A percentile compares a stretch with the other conserved stretches of the same genome.
Conservation (phyloP, 495 filamentous ascomycete genomes). For the Cercophora scortea region DNA sequence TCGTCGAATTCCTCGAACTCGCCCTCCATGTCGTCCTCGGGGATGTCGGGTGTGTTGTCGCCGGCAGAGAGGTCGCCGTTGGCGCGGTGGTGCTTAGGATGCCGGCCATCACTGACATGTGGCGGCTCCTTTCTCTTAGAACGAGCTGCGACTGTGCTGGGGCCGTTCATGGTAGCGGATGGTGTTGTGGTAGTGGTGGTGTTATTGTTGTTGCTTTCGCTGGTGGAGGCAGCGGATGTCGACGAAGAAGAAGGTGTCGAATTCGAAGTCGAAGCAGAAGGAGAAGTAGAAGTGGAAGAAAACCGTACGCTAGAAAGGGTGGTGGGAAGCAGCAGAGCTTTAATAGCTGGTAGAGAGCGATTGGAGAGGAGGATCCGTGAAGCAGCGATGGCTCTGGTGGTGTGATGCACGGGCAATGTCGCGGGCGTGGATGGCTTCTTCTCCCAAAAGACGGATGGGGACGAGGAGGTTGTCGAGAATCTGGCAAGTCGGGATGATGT, state of each 20-base stretch:
- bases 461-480: background rate
- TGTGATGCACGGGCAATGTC: too few species aligned
- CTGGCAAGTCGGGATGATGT: constrained; percentile 1
- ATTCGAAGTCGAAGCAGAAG: background rate
- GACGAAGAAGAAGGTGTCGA: background rate
- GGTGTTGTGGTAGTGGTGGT: background rate
- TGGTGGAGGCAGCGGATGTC: background rate
- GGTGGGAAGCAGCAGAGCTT: background rate
- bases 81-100: constrained; percentile 41
- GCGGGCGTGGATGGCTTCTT: too few species aligned
- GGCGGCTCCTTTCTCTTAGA: constrained; percentile 44
- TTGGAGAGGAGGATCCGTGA: too few species aligned
- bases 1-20: constrained; percentile 33
- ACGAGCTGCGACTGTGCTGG: constrained; percentile 25
- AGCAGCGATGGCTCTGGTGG: too few species aligned
- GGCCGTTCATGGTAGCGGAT: constrained; percentile 32
- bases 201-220: background rate
- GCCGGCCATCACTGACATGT: constrained; percentile 30
- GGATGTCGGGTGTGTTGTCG: constrained; percentile 39
- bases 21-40: constrained; percentile 26
- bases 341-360: too few species aligned
- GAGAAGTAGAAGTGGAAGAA: background rate
- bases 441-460: background rate
- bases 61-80: constrained; percentile 36
- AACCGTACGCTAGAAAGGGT: background rate